Percentiles rank a stretch among this genome's conserved stretches.
Evolutionary conservation across 1,284 basidiomycete species (phyloP).

Genomic region (Agroathelia rolfsii): DNA sequence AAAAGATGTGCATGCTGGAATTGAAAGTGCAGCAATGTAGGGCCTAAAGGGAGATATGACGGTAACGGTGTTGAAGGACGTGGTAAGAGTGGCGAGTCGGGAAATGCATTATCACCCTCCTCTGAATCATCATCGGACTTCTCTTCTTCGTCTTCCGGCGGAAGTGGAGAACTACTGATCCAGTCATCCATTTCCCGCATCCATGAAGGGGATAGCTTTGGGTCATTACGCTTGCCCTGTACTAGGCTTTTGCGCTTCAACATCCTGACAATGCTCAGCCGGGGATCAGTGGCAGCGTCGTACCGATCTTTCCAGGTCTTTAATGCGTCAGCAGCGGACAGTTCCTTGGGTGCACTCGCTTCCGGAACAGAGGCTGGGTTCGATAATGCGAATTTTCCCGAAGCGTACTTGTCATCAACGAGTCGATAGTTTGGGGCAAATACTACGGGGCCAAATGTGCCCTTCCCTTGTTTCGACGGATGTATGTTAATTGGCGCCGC

Average conservation of each 20-base stretch:
- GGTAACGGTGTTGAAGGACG: conserved; percentile 60
- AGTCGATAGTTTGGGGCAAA: conserved; percentile 51
- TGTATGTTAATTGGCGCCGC: conserved; percentile 8
- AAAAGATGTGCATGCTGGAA: conserved; percentile 55
- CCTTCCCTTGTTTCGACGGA: conserved; percentile 12
- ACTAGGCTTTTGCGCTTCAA: conserved; percentile 46
- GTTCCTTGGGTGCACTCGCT: no score
- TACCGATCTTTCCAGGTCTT: conserved; percentile 42
- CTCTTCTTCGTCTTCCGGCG: conserved; percentile 16
- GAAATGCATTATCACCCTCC: conserved; percentile 26
- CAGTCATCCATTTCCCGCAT: conserved; percentile 35
- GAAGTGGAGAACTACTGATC: conserved; percentile 21
- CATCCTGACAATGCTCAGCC: conserved; percentile 52
- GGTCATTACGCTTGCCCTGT: conserved; percentile 19
- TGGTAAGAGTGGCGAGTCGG: conserved; percentile 26
- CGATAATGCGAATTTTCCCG: conserved; percentile 67
- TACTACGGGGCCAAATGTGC: conserved; percentile 56
- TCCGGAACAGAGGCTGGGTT: no score
- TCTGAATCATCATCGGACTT: conserved; percentile 29
- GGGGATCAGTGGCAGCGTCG: conserved; percentile 51
- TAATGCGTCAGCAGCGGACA: conserved; percentile 11
- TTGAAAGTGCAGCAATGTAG: conserved; percentile 49
- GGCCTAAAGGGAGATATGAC: conserved; percentile 56
- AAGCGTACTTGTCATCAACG: conserved; percentile 61
- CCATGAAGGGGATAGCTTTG: conserved; percentile 27